Evolutionary conservation across 768 basidiomycete species (phyloP).

Genomic region (Leccinum longicurvipes): DNA sequence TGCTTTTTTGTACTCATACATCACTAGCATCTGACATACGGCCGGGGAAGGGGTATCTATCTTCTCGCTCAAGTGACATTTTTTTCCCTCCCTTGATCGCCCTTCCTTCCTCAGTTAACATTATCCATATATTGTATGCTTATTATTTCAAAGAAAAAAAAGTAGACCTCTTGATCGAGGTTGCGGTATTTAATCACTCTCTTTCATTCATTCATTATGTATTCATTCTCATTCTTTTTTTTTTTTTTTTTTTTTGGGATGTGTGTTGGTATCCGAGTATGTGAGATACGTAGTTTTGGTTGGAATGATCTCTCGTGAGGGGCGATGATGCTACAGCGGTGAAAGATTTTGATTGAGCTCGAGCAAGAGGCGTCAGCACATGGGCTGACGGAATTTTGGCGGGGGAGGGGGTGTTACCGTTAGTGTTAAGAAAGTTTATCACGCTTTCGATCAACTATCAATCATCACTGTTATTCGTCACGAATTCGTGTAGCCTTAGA

Average conservation of each 20-base stretch:
- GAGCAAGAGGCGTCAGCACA: no score
- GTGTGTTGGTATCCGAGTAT: not conserved
- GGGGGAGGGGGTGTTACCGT: no score
- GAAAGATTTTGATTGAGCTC: no score
- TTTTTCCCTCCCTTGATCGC: not conserved
- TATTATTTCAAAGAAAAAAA: not conserved
- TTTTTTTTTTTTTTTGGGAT: not conserved
- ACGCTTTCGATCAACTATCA: no score
- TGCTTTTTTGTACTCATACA: not conserved
- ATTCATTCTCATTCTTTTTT: conserved; percentile 9
- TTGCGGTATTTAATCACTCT: not conserved
- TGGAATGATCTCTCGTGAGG: no score
- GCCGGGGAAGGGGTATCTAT: not conserved
- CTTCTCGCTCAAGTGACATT: not conserved
- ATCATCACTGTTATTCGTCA: no score
- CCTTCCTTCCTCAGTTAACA: not conserved
- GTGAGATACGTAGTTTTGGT: not conserved
- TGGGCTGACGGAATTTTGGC: no score
- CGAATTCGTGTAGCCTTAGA: no score
- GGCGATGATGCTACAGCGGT: no score
- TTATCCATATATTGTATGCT: not conserved
- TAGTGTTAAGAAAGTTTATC: no score
- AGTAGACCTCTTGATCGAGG: not conserved
- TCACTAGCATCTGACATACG: not conserved
- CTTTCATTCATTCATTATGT: not conserved